These are phyloP conservation scores for Lagerstroemia speciosa DNA, from an alignment of 345 rosid genomes.

Conservation along the genomic window DNA sequence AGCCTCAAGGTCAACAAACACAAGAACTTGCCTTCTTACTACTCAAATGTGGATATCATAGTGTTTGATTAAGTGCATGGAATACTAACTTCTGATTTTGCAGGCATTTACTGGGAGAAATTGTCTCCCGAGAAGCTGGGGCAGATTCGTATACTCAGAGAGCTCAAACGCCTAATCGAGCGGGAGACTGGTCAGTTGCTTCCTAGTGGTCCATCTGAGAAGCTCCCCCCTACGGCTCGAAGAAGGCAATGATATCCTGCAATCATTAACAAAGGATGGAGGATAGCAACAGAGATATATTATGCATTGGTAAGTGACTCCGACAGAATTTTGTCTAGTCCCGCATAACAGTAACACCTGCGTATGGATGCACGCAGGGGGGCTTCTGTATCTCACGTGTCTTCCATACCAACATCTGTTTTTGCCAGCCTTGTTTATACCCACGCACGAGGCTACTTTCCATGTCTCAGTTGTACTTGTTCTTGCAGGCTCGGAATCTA, in stretches of 20 bases:
- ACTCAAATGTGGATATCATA: neutral
- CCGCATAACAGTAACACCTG: too few relatives aligned
- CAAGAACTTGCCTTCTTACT: neutral
- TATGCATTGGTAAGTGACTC: too few relatives aligned
- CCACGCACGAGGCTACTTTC: too few relatives aligned
- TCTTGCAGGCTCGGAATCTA: too few relatives aligned
- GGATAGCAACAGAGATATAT: too few relatives aligned
- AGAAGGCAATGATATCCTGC: conserved; percentile 16
- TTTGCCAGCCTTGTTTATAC: too few relatives aligned
- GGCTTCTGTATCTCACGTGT: too few relatives aligned
- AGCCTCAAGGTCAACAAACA: conserved; percentile 65
- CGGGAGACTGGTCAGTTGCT: conserved; percentile 58
- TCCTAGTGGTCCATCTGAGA: conserved; percentile 63
- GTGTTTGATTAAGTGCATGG: neutral
- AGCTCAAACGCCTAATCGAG: conserved; percentile 58
- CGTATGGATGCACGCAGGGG: too few relatives aligned
- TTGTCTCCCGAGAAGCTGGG: conserved; percentile 72
- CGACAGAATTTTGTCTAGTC: too few relatives aligned
- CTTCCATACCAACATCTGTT: too few relatives aligned
- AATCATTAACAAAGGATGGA: neutral
- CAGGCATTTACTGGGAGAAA: conserved; percentile 83
- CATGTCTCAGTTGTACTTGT: too few relatives aligned
- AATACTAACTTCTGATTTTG: neutral
- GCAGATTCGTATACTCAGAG: conserved; percentile 68
- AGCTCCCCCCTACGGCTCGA: conserved; percentile 61